A percentile compares a stretch with the other conserved stretches of the same genome.
Evolutionary conservation across 352 stramenopile genomes (phyloP).

Genomic region (Phytophthora lateralis): DNA sequence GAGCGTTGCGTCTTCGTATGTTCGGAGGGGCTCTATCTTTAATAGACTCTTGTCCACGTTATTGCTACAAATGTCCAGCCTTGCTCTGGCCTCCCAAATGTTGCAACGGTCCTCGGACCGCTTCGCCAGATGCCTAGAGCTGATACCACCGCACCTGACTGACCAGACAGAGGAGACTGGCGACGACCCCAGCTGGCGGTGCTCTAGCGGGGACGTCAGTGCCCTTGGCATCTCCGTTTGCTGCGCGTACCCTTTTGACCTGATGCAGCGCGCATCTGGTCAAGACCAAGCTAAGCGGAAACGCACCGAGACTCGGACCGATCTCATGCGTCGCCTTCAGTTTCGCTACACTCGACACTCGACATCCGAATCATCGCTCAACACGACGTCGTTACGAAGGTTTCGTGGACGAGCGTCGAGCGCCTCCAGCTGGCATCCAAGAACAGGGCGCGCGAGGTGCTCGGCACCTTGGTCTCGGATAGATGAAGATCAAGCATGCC

Average conservation of each 20-base stretch:
- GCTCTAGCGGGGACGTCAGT: neutral
- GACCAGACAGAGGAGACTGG: conserved; percentile 17
- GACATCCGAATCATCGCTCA: conserved; percentile 11
- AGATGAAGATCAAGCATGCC: conserved; percentile 27
- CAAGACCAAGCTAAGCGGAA: conserved; percentile 5
- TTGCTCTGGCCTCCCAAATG: neutral
- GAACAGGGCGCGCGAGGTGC: conserved; percentile 30
- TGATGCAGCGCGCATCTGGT: conserved; percentile 8
- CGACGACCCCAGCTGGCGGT: conserved; percentile 16
- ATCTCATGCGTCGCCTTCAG: neutral
- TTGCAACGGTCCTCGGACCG: conserved; percentile 11
- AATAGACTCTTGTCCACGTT: conserved; percentile 27
- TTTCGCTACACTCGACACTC: conserved; percentile 16
- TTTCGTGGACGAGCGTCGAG: neutral
- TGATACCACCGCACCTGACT: conserved; percentile 17
- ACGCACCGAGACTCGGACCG: conserved; percentile 8
- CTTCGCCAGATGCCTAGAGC: conserved; percentile 7
- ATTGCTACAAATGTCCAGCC: conserved; percentile 7
- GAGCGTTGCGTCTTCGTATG: conserved; percentile 23
- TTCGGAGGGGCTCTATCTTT: conserved; percentile 23
- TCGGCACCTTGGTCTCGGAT: conserved; percentile 23
- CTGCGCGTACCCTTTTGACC: conserved; percentile 8
- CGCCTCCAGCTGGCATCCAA: conserved; percentile 26
- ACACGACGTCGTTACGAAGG: conserved; percentile 8
- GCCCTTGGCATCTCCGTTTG: conserved; percentile 23